Evolutionary conservation across 257 asterid genomes (phyloP).

Genomic region (Gentiana dahurica): DNA sequence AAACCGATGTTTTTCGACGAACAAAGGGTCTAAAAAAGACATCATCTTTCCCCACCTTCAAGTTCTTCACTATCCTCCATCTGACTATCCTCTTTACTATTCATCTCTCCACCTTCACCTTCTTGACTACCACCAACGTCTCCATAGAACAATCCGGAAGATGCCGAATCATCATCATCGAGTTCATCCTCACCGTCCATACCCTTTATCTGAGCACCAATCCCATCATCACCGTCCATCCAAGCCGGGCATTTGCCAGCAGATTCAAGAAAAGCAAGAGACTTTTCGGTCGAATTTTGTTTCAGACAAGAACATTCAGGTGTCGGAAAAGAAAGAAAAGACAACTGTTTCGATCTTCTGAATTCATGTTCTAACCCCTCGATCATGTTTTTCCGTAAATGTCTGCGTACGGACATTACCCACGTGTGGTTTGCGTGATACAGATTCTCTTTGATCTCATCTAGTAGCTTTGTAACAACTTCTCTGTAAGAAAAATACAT

Average conservation of each 20-base stretch:
- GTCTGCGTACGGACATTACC: conserved; percentile 54
- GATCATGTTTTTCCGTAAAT: conserved; percentile 39
- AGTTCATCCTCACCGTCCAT: conserved; percentile 43
- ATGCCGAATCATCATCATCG: conserved; percentile 45
- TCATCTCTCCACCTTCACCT: conserved; percentile 42
- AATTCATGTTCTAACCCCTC: conserved; percentile 48
- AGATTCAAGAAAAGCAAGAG: conserved; percentile 28
- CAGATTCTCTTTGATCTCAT: conserved; percentile 53
- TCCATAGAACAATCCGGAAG: conserved; percentile 42
- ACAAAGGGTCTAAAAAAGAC: no score
- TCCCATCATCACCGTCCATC: conserved; percentile 26
- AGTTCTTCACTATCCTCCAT: conserved; percentile 96
- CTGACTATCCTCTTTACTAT: conserved; percentile 64
- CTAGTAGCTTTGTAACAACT: conserved; percentile 43
- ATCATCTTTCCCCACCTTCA: conserved; percentile 80
- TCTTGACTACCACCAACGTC: conserved; percentile 36
- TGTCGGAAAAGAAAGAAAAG: conserved; percentile 72
- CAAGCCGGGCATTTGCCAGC: conserved; percentile 59
- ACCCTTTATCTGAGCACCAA: conserved; percentile 21
- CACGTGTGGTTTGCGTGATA: conserved; percentile 81
- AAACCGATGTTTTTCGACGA: no score
- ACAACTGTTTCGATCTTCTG: conserved; percentile 33
- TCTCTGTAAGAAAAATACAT: conserved; percentile 30
- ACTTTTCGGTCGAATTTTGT: conserved; percentile 15
- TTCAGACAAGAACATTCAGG: conserved; percentile 76